Percentiles rank a stretch among this genome's conserved stretches.
Conservation (phyloP, 2,329 filamentous ascomycete genomes). For the Colletotrichum filicis region DNA sequence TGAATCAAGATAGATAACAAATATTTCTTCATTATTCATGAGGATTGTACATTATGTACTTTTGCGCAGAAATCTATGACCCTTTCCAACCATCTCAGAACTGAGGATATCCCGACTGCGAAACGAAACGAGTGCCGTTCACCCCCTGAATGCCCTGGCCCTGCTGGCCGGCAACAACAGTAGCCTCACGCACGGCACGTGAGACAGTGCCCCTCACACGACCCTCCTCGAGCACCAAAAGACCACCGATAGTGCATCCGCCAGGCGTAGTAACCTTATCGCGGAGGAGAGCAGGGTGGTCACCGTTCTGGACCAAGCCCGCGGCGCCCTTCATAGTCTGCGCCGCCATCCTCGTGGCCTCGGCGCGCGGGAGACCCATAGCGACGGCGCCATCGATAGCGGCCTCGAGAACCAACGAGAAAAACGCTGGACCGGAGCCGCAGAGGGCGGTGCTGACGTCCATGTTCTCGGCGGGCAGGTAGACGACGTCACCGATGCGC, state of each 20-base stretch:
- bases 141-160: conserved; percentile 59
- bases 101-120: conserved; percentile 17
- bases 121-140: conserved; percentile 55
- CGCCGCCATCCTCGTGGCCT: conserved; percentile 81
- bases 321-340: conserved; percentile 83
- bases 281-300: conserved; percentile 79
- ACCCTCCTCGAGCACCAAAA: conserved; percentile 80
- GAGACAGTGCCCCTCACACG: conserved; percentile 74
- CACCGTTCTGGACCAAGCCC: conserved; percentile 74
- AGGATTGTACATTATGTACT: not conserved
- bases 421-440: conserved; percentile 81
- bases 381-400: conserved; percentile 82
- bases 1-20: not conserved
- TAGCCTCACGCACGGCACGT: conserved; percentile 76
- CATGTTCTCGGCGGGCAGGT: conserved; percentile 75
- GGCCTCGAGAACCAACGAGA: conserved; percentile 79
- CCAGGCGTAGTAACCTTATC: conserved; percentile 84
- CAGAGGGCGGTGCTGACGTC: conserved; percentile 80
- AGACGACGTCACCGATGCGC: conserved; percentile 76
- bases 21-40: not conserved
- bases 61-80: not conserved
- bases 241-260: conserved; percentile 80
- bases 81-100: not conserved
- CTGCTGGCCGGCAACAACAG: conserved; percentile 75
- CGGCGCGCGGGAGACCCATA: conserved; percentile 78